Evolutionary conservation across 108 stramenopile species (phyloP).

Genomic region (Cylindrotheca fusiformis): DNA sequence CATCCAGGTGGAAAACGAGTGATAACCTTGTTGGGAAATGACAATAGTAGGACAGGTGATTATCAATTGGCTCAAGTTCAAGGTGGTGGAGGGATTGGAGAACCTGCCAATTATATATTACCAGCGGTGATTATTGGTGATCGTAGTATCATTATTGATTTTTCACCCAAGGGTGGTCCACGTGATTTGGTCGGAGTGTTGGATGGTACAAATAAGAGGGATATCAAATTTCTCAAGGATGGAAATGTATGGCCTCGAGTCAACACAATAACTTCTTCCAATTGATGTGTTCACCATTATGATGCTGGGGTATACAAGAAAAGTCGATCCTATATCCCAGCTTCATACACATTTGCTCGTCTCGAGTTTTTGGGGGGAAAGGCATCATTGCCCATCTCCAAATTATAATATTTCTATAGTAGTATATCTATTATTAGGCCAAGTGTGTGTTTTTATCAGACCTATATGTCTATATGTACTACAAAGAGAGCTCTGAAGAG

Average conservation of each 20-base stretch:
- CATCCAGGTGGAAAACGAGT: slow-evolving; percentile 58
- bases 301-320: no score
- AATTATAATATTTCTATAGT: no score
- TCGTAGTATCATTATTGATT: slow-evolving; percentile 54
- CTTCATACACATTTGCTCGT: no score
- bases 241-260: slow-evolving; percentile 54
- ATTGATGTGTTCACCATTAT: no score
- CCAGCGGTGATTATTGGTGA: slow-evolving; percentile 52
- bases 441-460: no score
- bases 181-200: slow-evolving; percentile 53
- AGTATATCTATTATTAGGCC: no score
- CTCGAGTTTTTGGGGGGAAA: no score
- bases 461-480: no score
- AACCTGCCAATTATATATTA: slow-evolving; percentile 43
- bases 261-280: no score
- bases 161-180: slow-evolving; percentile 52
- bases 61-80: slow-evolving; percentile 44
- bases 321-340: no score
- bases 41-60: slow-evolving; percentile 29
- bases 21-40: slow-evolving; percentile 40
- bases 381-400: no score
- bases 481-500: no score
- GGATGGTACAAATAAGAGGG: slow-evolving; percentile 30
- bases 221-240: slow-evolving; percentile 47
- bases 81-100: slow-evolving; percentile 53